Conservation (phyloP, 305 asterid genomes). For the Fraxinus dipetala region DNA sequence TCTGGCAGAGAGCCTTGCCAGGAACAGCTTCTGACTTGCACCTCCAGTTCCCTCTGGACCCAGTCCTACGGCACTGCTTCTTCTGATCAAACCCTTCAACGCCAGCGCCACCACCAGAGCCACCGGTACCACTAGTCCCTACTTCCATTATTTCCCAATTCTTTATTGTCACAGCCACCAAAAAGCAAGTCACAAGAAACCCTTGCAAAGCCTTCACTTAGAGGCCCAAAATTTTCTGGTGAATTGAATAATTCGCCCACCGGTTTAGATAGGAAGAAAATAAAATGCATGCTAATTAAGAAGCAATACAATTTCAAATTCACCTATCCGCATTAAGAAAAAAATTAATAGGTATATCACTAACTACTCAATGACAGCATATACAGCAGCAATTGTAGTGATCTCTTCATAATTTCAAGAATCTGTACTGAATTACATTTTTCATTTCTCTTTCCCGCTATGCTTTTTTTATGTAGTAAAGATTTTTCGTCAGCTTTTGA, state of each 20-base stretch:
- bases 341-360: neutral
- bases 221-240: neutral
- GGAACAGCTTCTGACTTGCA: constrained; percentile 37
- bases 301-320: neutral
- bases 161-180: neutral
- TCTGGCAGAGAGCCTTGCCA: constrained; percentile 36
- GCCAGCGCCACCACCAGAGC: neutral
- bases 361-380: neutral
- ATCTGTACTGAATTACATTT: neutral
- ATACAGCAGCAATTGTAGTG: neutral
- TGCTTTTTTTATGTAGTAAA: neutral
- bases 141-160: constrained; percentile 23
- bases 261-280: constrained; percentile 5
- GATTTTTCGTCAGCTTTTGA: neutral
- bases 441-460: neutral
- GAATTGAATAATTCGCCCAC: constrained; percentile 10
- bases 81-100: constrained; percentile 22
- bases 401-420: neutral
- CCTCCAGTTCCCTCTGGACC: constrained; percentile 34
- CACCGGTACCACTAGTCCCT: constrained; percentile 2
- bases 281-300: constrained; percentile 17
- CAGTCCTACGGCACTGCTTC: constrained; percentile 30
- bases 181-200: neutral
- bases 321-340: neutral
- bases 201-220: neutral